phyloP scores from a whole-genome alignment of 805 yeast genomes.

The Kluyveromyces aestuarii region DNA sequence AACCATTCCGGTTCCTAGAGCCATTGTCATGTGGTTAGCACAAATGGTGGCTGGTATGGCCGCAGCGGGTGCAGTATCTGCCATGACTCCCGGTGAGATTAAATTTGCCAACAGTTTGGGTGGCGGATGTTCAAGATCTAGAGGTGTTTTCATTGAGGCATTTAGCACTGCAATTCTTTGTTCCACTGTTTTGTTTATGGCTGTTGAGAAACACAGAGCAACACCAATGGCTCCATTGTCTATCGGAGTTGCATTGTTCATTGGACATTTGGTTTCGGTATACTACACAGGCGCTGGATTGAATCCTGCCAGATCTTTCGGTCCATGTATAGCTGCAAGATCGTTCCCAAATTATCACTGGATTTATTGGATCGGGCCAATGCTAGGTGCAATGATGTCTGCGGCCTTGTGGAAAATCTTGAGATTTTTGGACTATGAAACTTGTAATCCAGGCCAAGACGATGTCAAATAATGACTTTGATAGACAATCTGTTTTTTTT shows the following conservation, averaged over 20 bases:
- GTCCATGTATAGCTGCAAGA: slow-evolving; percentile 67
- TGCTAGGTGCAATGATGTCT: slow-evolving; percentile 60
- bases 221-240: slow-evolving; percentile 74
- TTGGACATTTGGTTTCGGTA: slow-evolving; percentile 74
- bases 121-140: slow-evolving; percentile 57
- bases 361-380: slow-evolving; percentile 91
- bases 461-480: background rate
- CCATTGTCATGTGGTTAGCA: slow-evolving; percentile 50
- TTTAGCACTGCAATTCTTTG: slow-evolving; percentile 69
- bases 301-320: slow-evolving; percentile 85
- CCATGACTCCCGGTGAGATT: slow-evolving; percentile 75
- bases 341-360: slow-evolving; percentile 78
- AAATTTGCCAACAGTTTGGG: slow-evolving; percentile 65
- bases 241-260: slow-evolving; percentile 74
- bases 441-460: slow-evolving; percentile 21
- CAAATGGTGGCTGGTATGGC: slow-evolving; percentile 84
- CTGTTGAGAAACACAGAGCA: slow-evolving; percentile 72
- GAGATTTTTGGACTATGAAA: slow-evolving; percentile 57
- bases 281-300: slow-evolving; percentile 87
- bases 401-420: slow-evolving; percentile 58
- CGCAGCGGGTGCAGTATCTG: slow-evolving; percentile 83
- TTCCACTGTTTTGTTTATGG: slow-evolving; percentile 69
- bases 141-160: slow-evolving; percentile 77
- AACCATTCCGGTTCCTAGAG: slow-evolving; percentile 67
- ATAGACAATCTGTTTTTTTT: background rate